Percentiles rank a stretch among this genome's conserved stretches.
Evolutionary conservation across 495 filamentous ascomycete species (phyloP).

Genomic region (Aspergillus steynii): DNA sequence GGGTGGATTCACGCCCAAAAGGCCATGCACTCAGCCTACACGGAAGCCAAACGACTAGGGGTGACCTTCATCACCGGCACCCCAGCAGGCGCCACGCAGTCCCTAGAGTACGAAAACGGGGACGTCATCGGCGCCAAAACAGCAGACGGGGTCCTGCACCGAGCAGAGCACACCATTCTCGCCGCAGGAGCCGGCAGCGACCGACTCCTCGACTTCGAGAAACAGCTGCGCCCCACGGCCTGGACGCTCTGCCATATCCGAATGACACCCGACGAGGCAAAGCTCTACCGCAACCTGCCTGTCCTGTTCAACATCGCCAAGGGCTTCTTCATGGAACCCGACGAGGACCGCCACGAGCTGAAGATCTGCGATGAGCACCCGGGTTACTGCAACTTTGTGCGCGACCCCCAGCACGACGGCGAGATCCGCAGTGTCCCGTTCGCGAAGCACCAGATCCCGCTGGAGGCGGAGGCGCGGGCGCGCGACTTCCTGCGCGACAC

Average conservation of each 20-base stretch:
- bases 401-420: constrained; percentile 15
- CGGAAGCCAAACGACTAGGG: constrained; percentile 45
- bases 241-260: constrained; percentile 55
- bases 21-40: constrained; percentile 45
- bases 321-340: constrained; percentile 59
- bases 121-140: constrained; percentile 42
- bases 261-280: constrained; percentile 45
- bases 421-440: constrained; percentile 45
- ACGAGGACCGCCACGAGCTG: constrained; percentile 48
- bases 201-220: constrained; percentile 49
- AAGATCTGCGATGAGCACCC: constrained; percentile 61
- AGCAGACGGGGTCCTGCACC: constrained; percentile 32
- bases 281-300: constrained; percentile 44
- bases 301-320: constrained; percentile 53
- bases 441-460: constrained; percentile 47
- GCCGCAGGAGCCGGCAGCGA: constrained; percentile 50
- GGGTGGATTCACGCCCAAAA: constrained; percentile 54
- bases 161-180: constrained; percentile 44
- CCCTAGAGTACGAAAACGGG: constrained; percentile 31
- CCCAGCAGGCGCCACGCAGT: constrained; percentile 34
- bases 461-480: constrained; percentile 42
- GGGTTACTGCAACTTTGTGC: constrained; percentile 51
- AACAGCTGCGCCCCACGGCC: constrained; percentile 53
- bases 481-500: constrained; percentile 47
- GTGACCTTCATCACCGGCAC: constrained; percentile 44